phyloP scores from a whole-genome alignment of 108 stramenopile genomes.

The Poteriospumella lacustris region DNA sequence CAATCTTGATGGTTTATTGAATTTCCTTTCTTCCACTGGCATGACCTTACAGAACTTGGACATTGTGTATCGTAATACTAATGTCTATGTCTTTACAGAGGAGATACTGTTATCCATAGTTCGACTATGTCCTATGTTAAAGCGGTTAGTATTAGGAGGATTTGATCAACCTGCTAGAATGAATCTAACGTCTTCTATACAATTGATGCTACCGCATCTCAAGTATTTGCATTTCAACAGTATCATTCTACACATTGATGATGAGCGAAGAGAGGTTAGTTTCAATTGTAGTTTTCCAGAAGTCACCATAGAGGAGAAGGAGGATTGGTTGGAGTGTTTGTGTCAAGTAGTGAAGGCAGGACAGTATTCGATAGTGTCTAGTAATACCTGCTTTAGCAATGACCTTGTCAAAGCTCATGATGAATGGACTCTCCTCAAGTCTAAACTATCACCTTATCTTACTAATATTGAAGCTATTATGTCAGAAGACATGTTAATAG shows the following conservation, averaged over 20 bases:
- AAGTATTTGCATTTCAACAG: constrained; percentile 8
- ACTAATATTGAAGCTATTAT: not conserved
- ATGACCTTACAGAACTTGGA: constrained; percentile 7
- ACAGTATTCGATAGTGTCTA: constrained; percentile 8
- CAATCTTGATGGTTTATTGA: constrained; percentile 8
- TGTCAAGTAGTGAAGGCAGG: constrained; percentile 6
- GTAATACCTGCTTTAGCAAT: constrained; percentile 8
- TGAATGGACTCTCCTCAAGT: constrained; percentile 7
- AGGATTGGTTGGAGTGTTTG: constrained; percentile 7
- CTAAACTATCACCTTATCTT: not conserved
- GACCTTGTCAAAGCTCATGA: constrained; percentile 7
- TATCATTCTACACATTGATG: constrained; percentile 8
- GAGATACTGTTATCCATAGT: constrained; percentile 8
- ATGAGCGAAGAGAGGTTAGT: constrained; percentile 7
- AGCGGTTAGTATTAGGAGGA: constrained; percentile 7
- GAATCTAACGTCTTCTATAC: constrained; percentile 8
- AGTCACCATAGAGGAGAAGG: constrained; percentile 6
- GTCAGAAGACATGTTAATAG: constrained; percentile 8
- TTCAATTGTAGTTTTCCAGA: constrained; percentile 8
- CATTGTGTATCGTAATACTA: constrained; percentile 8
- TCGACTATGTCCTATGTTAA: constrained; percentile 8
- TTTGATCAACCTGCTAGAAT: constrained; percentile 8
- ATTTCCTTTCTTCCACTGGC: constrained; percentile 7
- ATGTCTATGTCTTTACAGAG: constrained; percentile 8
- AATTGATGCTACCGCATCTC: constrained; percentile 7